These are phyloP conservation scores for Mycena crocata DNA, from an alignment of 768 basidiomycete genomes.

Conservation along the genomic window DNA sequence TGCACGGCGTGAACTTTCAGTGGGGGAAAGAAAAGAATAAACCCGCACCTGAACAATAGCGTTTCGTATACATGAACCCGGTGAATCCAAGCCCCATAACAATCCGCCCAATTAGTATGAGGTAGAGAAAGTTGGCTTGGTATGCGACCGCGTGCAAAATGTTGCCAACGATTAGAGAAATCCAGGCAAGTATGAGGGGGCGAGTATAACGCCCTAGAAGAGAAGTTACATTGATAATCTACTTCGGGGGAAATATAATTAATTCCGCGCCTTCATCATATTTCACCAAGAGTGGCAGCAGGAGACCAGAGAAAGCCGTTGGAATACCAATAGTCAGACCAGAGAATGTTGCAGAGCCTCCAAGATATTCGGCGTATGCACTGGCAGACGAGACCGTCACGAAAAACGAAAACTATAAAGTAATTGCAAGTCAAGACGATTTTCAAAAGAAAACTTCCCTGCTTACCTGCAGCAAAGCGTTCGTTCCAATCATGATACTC, in stretches of 20 bases:
- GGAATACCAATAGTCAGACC: slow-evolving; percentile 78
- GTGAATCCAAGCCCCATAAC: slow-evolving; percentile 54
- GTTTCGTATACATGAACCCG: slow-evolving; percentile 58
- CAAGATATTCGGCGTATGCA: slow-evolving; percentile 69
- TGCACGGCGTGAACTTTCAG: neutral
- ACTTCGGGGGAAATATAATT: neutral
- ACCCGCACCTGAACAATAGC: slow-evolving; percentile 56
- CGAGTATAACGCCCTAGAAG: slow-evolving; percentile 62
- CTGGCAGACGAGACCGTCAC: slow-evolving; percentile 76
- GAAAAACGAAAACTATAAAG: slow-evolving; percentile 70
- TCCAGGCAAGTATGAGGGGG: slow-evolving; percentile 68
- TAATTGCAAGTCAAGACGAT: neutral
- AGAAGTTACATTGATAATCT: neutral
- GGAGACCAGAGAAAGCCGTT: slow-evolving; percentile 67
- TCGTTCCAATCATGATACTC: slow-evolving; percentile 54
- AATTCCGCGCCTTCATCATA: slow-evolving; percentile 62
- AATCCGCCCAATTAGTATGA: slow-evolving; percentile 58
- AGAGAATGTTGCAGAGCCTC: slow-evolving; percentile 77
- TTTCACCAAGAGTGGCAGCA: slow-evolving; percentile 65
- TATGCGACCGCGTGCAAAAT: slow-evolving; percentile 74
- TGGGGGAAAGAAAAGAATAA: neutral
- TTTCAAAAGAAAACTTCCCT: neutral
- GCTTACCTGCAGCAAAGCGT: slow-evolving; percentile 59
- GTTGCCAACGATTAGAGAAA: slow-evolving; percentile 64
- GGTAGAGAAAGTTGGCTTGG: slow-evolving; percentile 47